phyloP scores from a whole-genome alignment of 805 yeast species.

The Clavispora santaluciae region DNA sequence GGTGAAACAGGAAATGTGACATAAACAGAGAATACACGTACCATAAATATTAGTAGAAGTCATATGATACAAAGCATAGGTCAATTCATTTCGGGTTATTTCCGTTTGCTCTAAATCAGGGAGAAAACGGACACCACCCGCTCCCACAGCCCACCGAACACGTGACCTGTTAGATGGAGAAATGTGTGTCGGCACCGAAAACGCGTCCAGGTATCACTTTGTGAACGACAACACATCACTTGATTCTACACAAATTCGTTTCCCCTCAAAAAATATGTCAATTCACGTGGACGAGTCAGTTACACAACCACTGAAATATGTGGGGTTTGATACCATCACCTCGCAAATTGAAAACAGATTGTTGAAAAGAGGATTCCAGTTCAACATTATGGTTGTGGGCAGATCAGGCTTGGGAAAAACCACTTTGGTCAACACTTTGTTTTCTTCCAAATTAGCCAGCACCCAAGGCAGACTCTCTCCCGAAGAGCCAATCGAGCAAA shows the following conservation, averaged over 20 bases:
- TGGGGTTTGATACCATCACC: constrained; percentile 96
- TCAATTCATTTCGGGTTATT: too few relatives aligned
- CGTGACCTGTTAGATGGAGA: neutral
- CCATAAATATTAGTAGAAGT: too few relatives aligned
- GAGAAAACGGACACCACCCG: too few relatives aligned
- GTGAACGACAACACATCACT: constrained; percentile 1
- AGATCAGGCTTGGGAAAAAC: constrained; percentile 90
- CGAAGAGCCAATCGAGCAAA: constrained; percentile 72
- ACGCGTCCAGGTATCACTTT: neutral
- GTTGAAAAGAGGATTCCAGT: constrained; percentile 88
- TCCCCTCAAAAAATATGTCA: constrained; percentile 13
- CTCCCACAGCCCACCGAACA: neutral
- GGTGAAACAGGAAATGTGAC: too few relatives aligned
- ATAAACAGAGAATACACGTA: too few relatives aligned
- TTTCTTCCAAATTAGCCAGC: constrained; percentile 73
- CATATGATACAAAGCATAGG: too few relatives aligned
- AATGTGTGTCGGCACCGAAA: neutral
- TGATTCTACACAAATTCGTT: neutral
- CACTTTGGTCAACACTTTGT: constrained; percentile 85
- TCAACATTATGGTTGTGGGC: constrained; percentile 92
- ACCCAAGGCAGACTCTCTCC: constrained; percentile 67
- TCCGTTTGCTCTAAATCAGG: too few relatives aligned
- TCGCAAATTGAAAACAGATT: constrained; percentile 90
- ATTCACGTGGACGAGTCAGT: constrained; percentile 13
- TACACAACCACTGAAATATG: constrained; percentile 67